Conservation (phyloP, 208 protist genomes). For the Trypanosoma lewisi region DNA sequence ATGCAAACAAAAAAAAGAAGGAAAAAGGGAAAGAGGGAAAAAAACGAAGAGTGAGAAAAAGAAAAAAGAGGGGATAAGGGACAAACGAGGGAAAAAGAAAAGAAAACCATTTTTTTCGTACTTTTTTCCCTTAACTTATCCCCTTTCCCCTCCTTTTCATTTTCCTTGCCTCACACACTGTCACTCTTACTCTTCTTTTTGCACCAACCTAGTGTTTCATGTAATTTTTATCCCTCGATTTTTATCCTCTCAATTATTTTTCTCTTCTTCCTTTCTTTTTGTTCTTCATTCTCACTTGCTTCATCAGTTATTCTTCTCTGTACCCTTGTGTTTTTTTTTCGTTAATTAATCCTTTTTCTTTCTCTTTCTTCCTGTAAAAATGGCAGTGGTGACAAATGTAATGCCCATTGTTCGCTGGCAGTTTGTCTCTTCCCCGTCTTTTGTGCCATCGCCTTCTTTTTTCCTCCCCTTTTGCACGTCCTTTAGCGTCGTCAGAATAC, state of each 20-base stretch:
- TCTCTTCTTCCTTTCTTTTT: conserved; percentile 9
- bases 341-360: conserved; percentile 4
- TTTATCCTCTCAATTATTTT: conserved; percentile 1
- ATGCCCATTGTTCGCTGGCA: too few relatives aligned
- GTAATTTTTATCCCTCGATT: background rate
- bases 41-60: background rate
- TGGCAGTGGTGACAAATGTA: too few relatives aligned
- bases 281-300: background rate
- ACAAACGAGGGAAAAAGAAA: background rate
- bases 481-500: too few relatives aligned
- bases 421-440: background rate
- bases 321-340: background rate
- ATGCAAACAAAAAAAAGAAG: conserved; percentile 2
- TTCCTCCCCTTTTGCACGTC: background rate
- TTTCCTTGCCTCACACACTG: conserved; percentile 8
- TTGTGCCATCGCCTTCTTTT: background rate
- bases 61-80: background rate
- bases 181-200: background rate
- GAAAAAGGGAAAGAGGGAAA: conserved; percentile 9
- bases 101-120: background rate
- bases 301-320: background rate
- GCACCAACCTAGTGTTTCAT: background rate
- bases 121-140: background rate
- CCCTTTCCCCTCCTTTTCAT: conserved; percentile 6
- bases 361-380: too few relatives aligned